phyloP scores from a whole-genome alignment of 164 flowering plant genomes.

The Dillenia turbinata region DNA sequence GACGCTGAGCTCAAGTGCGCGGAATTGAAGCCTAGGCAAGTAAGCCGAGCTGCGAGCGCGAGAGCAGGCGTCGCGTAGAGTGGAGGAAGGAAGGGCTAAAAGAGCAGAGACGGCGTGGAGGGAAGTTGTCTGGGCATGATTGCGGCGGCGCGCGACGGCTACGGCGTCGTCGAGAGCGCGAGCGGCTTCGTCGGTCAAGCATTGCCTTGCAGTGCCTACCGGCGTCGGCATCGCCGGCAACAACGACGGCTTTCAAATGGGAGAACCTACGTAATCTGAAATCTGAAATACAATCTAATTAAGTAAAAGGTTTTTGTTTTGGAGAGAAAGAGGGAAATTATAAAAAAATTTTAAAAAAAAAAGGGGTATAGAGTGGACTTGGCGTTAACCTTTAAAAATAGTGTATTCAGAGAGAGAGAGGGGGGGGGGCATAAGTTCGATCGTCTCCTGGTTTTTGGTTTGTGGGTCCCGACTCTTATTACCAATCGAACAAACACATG shows the following conservation, averaged over 20 bases:
- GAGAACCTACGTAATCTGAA: too few relatives aligned
- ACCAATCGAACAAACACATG: conserved; percentile 23
- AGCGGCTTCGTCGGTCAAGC: conserved; percentile 68
- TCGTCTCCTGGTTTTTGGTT: not conserved
- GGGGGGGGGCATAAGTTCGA: not conserved
- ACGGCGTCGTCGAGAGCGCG: conserved; percentile 75
- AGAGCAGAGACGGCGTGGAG: conserved; percentile 69
- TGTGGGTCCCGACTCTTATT: conserved; percentile 10
- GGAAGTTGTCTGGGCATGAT: conserved; percentile 80
- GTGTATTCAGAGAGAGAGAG: too few relatives aligned
- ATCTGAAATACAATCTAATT: not conserved
- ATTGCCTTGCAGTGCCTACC: conserved; percentile 68
- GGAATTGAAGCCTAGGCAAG: conserved; percentile 58
- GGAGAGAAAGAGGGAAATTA: not conserved
- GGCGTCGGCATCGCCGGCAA: conserved; percentile 81
- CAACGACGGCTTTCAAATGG: not conserved
- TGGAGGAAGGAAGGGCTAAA: conserved; percentile 45
- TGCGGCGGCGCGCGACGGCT: conserved; percentile 55
- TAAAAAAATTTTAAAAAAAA: too few relatives aligned
- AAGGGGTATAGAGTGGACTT: too few relatives aligned
- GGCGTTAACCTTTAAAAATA: too few relatives aligned
- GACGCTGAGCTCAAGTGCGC: conserved; percentile 74
- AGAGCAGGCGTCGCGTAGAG: conserved; percentile 60
- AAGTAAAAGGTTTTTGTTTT: conserved; percentile 10
- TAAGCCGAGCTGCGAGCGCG: conserved; percentile 45